Base-by-base conservation (phyloP, 2,329 filamentous ascomycete species). In the Metarhizium robertsii region DNA sequence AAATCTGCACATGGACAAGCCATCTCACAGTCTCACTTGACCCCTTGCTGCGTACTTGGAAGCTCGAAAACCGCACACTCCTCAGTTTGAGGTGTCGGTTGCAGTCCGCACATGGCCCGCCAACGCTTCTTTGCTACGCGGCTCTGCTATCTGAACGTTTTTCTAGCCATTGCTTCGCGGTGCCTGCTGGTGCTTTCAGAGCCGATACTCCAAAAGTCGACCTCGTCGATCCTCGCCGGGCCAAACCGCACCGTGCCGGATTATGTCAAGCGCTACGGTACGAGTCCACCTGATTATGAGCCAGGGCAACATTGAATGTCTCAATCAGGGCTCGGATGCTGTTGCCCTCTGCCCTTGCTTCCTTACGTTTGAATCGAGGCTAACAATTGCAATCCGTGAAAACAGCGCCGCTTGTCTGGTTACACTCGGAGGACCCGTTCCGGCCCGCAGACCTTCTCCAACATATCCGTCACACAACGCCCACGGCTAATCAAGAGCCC, bases 341-440 rank as follows among this genome's bases (percentile, higher is more conserved):
- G 32, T 34, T 34, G 32, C 32, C 32, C 32, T 34, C 32, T 6
- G 32, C 32, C 32, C 54, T 49, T 52, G 57, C 54, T 11, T 40
- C 4, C 13, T 11, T 40, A 0, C 11, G 4, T 40, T 40, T 0
- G 13, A 40, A 5, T 11, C 32, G 6, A 40, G 14, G 38, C 38
- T 40, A 40, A 40, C 13, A n/a, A 14, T 16, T n/a, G 38, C 38
- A 13, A 40, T 16, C 13, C 38, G 14, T 40, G 38, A 13, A n/a
- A 40, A 34, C 42, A 68, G 67, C 66, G 16, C 67, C 67, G 14
- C 54, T 69, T 10, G 47, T 68, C 1, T 67, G 66, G 67, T 59
- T 69, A 30, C 66, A 69, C 55, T 66, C 66, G 2, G 61, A 68
- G 7, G 67, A 69, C 34, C 64, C 63, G 1, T 69, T 63, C 48